Base-by-base conservation (phyloP, 2,329 filamentous ascomycete genomes). In the Penicillium capsulatum region DNA sequence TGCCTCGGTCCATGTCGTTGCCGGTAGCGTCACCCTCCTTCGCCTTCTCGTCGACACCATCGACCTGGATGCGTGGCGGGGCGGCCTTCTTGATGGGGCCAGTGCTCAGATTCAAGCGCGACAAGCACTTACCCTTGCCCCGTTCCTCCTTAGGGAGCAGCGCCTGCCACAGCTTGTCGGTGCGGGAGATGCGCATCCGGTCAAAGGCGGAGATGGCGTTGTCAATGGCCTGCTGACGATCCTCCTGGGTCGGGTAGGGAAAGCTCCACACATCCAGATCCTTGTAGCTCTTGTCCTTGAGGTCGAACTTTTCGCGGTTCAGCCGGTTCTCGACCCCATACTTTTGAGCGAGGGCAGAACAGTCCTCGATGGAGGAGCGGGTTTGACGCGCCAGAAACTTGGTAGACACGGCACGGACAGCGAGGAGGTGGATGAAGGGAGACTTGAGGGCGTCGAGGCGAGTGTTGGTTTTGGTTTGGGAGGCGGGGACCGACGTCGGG, bases 161-260 rank as follows among this genome's bases (percentile, higher is more conserved):
- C 48, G 69, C 69, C 61, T 83, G 79, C 79, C 80, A 83, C 14
- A 78, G 63, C 54, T 75, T 75, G 54, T 83, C 79, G 26, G 75
- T 70, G 47, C 76, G 76, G 5, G 74, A 72, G 13, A 83, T 64
- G 17, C 80, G 70, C 61, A 77, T 70, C 37, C 80, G 72, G 60
- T 83, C 80, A 58, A 78, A 83, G 30, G 79, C 77, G 37, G 73
- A 74, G 53, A 82, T 74, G 38, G 79, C 78, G 60, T 76, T 76
- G 47, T 81, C 74, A 52, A 83, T 77, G 17, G 78, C 80, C 37
- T 72, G 65, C 45, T 80, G 68, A 13, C 79, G 71, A 40, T 81
- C 75, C 32, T 76, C 71, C 32, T 72, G 55, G 26, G 64, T 70
- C 17, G 69, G 70, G 58, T 81, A 83, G 9, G 69, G 70, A 54